phyloP scores from a whole-genome alignment of 306 rosid genomes.

The Sechiopsis laciniata region DNA sequence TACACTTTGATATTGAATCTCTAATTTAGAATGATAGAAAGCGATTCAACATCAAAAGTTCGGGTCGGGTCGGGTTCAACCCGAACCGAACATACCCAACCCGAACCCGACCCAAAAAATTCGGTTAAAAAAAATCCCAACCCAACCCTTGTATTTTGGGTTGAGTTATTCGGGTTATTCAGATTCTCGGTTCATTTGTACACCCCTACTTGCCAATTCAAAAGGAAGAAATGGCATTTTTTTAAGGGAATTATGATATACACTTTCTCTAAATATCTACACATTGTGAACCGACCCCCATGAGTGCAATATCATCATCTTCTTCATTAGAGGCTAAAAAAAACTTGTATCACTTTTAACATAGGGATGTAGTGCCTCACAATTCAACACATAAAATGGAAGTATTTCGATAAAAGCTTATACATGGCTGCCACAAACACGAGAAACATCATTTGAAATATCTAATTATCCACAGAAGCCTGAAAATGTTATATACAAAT shows the following conservation, averaged over 20 bases:
- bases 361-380: not conserved
- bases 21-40: too few relatives aligned
- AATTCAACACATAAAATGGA: not conserved
- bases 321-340: not conserved
- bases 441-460: conserved; percentile 9
- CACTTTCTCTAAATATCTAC: not conserved
- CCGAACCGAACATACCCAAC: too few relatives aligned
- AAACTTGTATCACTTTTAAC: too few relatives aligned
- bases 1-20: too few relatives aligned
- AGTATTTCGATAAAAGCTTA: not conserved
- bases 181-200: too few relatives aligned
- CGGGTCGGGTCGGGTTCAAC: too few relatives aligned
- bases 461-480: conserved; percentile 20
- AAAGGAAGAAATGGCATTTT: not conserved
- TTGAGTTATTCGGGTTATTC: too few relatives aligned
- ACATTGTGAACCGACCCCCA: not conserved
- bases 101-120: too few relatives aligned
- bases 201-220: too few relatives aligned
- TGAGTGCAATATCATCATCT: not conserved
- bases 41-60: too few relatives aligned
- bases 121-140: too few relatives aligned
- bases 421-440: conserved; percentile 17
- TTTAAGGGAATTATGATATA: not conserved
- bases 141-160: too few relatives aligned
- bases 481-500: conserved; percentile 22